These are phyloP conservation scores for Euphorbia corollata DNA, from an alignment of 441 rosid genomes.

Conservation along the genomic window DNA sequence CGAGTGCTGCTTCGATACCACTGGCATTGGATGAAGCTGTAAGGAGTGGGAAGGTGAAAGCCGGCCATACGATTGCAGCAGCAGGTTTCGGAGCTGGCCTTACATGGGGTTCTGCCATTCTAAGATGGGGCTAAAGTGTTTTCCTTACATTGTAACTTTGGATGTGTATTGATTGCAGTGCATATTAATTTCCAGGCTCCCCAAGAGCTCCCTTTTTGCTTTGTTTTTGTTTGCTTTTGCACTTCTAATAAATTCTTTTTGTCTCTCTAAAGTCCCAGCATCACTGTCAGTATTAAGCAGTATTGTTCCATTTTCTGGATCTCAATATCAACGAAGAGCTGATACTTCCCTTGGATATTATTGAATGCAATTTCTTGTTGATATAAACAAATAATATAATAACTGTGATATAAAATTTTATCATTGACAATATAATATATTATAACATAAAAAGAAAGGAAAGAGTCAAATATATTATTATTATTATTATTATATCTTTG, in stretches of 20 bases:
- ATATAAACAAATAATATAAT: too few relatives aligned
- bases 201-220: background rate
- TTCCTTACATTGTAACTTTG: constrained; percentile 8
- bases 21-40: constrained; percentile 90
- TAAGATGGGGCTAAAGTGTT: background rate
- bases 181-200: constrained; percentile 9
- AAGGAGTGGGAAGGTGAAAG: constrained; percentile 73
- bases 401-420: too few relatives aligned
- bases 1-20: constrained; percentile 93
- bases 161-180: constrained; percentile 15
- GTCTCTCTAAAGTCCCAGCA: too few relatives aligned
- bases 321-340: too few relatives aligned
- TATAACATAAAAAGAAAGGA: too few relatives aligned
- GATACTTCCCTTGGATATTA: too few relatives aligned
- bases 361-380: too few relatives aligned
- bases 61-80: constrained; percentile 66
- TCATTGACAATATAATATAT: too few relatives aligned
- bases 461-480: too few relatives aligned
- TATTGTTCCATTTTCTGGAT: too few relatives aligned
- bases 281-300: too few relatives aligned
- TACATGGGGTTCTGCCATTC: constrained; percentile 30
- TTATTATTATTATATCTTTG: too few relatives aligned
- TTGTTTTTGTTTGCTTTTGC: constrained; percentile 15
- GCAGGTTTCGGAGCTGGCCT: constrained; percentile 95
- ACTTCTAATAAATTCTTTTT: constrained; percentile 21